phyloP scores from a whole-genome alignment of 2,329 filamentous ascomycete genomes.

The Botryosphaeria dothidea region DNA sequence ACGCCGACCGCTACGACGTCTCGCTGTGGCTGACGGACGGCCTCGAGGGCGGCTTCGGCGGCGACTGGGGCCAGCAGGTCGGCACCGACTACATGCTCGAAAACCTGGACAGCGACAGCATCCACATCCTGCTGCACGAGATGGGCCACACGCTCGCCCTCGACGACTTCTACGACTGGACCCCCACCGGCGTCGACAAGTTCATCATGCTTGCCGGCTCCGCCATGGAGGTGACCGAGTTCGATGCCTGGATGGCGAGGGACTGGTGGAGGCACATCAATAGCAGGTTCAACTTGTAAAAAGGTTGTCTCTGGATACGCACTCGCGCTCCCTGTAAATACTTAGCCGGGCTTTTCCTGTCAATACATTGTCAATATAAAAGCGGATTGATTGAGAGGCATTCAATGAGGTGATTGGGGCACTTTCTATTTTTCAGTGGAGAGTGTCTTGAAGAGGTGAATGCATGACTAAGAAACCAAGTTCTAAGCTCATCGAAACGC shows the following conservation, averaged over 20 bases:
- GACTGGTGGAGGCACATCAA: constrained; percentile 49
- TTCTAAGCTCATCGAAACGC: not conserved
- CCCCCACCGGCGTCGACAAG: constrained; percentile 41
- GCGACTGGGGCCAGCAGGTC: constrained; percentile 51
- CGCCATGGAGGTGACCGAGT: constrained; percentile 46
- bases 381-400: no score
- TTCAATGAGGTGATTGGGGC: no score
- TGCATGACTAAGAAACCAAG: no score
- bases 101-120: constrained; percentile 39
- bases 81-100: constrained; percentile 47
- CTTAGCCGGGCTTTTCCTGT: no score
- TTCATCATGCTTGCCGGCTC: constrained; percentile 52
- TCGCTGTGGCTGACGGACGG: constrained; percentile 50
- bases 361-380: no score
- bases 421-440: no score
- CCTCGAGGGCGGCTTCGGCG: constrained; percentile 46
- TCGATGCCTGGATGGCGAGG: constrained; percentile 52
- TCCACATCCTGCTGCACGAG: constrained; percentile 52
- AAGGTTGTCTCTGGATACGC: no score
- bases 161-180: constrained; percentile 48
- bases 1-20: constrained; percentile 40
- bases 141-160: constrained; percentile 16
- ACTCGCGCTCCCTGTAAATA: no score
- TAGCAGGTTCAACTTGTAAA: constrained; percentile 21
- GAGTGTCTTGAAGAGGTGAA: no score